Conservation (phyloP, 306 rosid species). For the Dryas alaskensis region DNA sequence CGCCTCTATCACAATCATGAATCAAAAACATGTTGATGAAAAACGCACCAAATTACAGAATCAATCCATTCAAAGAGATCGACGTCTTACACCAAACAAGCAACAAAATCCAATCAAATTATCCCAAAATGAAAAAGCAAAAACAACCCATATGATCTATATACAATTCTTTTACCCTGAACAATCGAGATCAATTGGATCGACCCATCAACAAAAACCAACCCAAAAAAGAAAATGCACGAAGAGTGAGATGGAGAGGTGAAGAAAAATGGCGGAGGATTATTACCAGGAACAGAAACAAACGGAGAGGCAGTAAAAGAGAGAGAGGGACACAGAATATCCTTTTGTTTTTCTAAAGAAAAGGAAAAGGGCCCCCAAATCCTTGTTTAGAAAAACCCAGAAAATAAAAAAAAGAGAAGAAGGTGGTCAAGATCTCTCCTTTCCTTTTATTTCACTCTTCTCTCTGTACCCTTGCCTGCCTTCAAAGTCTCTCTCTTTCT, state of each 20-base stretch:
- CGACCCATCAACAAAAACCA: slow-evolving; percentile 15
- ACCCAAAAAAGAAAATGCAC: background rate
- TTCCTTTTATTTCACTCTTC: slow-evolving; percentile 26
- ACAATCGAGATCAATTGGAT: slow-evolving; percentile 24
- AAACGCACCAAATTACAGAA: background rate
- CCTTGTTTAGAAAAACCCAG: slow-evolving; percentile 28
- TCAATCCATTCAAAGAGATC: background rate
- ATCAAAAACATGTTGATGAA: background rate
- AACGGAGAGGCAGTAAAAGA: slow-evolving; percentile 1
- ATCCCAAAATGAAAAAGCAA: background rate
- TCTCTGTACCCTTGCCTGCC: background rate
- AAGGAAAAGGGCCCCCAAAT: slow-evolving; percentile 44
- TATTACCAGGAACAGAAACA: slow-evolving; percentile 42
- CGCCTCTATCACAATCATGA: background rate
- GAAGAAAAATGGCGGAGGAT: background rate
- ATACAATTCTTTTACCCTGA: slow-evolving; percentile 3
- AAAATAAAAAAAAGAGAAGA: background rate
- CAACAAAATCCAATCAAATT: slow-evolving; percentile 4
- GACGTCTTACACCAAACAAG: background rate
- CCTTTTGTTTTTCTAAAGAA: slow-evolving; percentile 26
- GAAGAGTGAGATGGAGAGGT: background rate
- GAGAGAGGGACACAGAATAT: slow-evolving; percentile 27
- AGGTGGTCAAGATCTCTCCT: slow-evolving; percentile 38
- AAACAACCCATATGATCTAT: background rate
- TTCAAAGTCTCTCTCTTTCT: slow-evolving; percentile 27